Base-by-base conservation (phyloP, 441 rosid genomes). In the Iberis amara region DNA sequence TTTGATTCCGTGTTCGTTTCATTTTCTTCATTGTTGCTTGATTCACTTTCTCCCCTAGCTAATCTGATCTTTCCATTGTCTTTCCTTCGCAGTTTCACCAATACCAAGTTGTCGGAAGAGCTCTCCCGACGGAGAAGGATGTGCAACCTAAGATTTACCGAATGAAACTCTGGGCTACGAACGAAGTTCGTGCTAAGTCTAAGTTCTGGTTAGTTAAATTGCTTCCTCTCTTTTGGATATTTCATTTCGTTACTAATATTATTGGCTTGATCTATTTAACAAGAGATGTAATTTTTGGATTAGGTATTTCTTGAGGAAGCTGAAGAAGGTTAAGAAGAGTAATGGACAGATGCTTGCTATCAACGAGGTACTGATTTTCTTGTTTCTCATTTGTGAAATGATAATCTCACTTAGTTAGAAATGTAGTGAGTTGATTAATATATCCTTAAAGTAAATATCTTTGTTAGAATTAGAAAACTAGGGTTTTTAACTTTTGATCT, bases 321-420 rank as follows among this genome's bases (percentile, higher is more conserved):
- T 78, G n/a, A 80, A 80, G 75, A 80, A 76, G 63, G 76, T 76
- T 1, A 78, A 80, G 75, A 80, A 80, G 66, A 78, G 83, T 47
- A 78, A 77, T 15, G 83, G 83, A 4, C 83, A 80, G 75, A 69
- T 80, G 70, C 72, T 80, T 35, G 86, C 81, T 55, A 78, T 80
- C 68, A 80, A 80, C 45, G 83, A 80, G 83, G 86, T 80, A 76
- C 11, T 5, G 31, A 2, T 8, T 12, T 6, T 32, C 35, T 21
- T 6, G 3, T 39, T 46, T 27, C 35, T 11, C 38, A 3, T 18
- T 18, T 1, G 1, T 3, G 21, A 18, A 27, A 27, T 27, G 30
- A 27, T 27, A 6, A 26, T 1, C 8, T 37, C 11, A 23, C 15
- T 40, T 36, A 5, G 8, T 30, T 30, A 30, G 33, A 8, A 30